These are phyloP conservation scores for Maudiozyma barnettii DNA, from an alignment of 805 yeast species.

Conservation along the genomic window DNA sequence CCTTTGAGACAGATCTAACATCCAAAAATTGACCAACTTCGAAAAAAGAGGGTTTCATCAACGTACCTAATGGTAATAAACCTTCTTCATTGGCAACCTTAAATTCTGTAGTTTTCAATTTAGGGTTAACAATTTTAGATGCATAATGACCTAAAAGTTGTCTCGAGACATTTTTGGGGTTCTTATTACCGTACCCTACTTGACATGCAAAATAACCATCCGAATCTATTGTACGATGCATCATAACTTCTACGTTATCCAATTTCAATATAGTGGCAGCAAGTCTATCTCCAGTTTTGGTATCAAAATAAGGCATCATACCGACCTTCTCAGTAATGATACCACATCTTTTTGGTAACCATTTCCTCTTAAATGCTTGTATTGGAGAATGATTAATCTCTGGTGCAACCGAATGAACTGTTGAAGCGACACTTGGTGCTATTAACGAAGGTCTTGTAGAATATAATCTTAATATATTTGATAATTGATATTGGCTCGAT, in stretches of 20 bases:
- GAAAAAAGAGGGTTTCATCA: slow-evolving; percentile 75
- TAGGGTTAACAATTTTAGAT: slow-evolving; percentile 76
- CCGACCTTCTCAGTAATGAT: slow-evolving; percentile 77
- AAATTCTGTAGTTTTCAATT: slow-evolving; percentile 65
- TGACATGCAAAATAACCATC: slow-evolving; percentile 83
- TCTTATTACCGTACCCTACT: slow-evolving; percentile 71
- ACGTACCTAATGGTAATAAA: slow-evolving; percentile 66
- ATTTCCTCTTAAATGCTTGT: slow-evolving; percentile 59
- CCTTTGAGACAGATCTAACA: slow-evolving; percentile 67
- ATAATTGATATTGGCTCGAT: too few species aligned
- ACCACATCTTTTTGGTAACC: slow-evolving; percentile 73
- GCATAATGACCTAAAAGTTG: slow-evolving; percentile 68
- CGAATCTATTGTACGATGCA: slow-evolving; percentile 55
- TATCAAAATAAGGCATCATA: slow-evolving; percentile 77
- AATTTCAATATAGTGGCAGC: slow-evolving; percentile 87
- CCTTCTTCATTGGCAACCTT: slow-evolving; percentile 60
- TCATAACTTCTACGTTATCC: slow-evolving; percentile 77
- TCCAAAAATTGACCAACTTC: slow-evolving; percentile 78
- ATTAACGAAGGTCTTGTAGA: slow-evolving; percentile 25
- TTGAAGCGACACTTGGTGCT: slow-evolving; percentile 19
- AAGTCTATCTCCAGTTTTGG: slow-evolving; percentile 50
- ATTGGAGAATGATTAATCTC: slow-evolving; percentile 55
- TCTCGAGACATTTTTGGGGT: slow-evolving; percentile 51
- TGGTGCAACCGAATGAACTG: slow-evolving; percentile 33
- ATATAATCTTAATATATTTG: not conserved